These are phyloP conservation scores for Dioszegia crocea DNA, from an alignment of 768 basidiomycete genomes.

Conservation along the genomic window DNA sequence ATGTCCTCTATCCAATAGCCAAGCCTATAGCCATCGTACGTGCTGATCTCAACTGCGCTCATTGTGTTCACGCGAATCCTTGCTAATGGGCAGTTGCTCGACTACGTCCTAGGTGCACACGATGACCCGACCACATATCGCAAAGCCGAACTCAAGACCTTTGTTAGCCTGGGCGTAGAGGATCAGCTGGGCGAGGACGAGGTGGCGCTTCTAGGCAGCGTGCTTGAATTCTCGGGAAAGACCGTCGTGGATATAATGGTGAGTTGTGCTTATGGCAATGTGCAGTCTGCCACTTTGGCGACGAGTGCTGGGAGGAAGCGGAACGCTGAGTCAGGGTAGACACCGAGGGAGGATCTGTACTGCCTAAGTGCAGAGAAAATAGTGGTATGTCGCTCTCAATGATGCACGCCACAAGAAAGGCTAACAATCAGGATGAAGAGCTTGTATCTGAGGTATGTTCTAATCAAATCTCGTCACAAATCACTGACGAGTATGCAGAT, in stretches of 20 bases:
- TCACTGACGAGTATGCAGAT: too few relatives aligned
- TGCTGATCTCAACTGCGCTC: background rate
- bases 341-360: conserved; percentile 38
- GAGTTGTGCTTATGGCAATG: background rate
- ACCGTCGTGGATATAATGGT: conserved; percentile 43
- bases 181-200: conserved; percentile 42
- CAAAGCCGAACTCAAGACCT: conserved; percentile 46
- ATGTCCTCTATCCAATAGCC: conserved; percentile 40
- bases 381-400: conserved; percentile 22
- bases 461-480: too few relatives aligned
- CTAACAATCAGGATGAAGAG: conserved; percentile 26
- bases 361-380: conserved; percentile 38
- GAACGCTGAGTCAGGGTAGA: too few relatives aligned
- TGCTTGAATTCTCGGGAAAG: conserved; percentile 45
- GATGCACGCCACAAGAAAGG: background rate
- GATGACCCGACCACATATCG: conserved; percentile 37
- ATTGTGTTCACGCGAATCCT: background rate
- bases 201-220: conserved; percentile 35
- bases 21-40: conserved; percentile 42
- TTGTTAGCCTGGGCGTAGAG: conserved; percentile 42
- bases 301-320: too few relatives aligned
- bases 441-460: conserved; percentile 19
- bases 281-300: too few relatives aligned
- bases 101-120: conserved; percentile 34
- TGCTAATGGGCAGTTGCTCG: conserved; percentile 38